phyloP scores from a whole-genome alignment of 2,329 filamentous ascomycete species.

The Alternaria sp. region DNA sequence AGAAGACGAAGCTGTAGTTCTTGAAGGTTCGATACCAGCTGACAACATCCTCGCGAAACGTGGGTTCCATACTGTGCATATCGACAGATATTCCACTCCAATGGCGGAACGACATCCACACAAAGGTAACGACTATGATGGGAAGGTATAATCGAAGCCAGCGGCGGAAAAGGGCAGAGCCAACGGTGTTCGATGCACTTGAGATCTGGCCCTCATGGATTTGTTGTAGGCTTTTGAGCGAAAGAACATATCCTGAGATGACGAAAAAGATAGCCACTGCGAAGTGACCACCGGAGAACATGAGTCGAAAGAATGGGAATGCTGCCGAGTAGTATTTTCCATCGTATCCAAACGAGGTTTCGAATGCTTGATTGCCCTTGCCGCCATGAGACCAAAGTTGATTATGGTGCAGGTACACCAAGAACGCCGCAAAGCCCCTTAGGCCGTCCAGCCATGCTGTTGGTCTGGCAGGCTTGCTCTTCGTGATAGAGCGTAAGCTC shows the following conservation, averaged over 20 bases:
- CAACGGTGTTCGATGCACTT: constrained; percentile 52
- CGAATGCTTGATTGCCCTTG: constrained; percentile 57
- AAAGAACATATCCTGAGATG: constrained; percentile 61
- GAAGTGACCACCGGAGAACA: constrained; percentile 61
- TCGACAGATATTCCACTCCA: constrained; percentile 40
- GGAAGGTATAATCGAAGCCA: constrained; percentile 60
- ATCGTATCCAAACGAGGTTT: constrained; percentile 41
- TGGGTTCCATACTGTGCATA: constrained; percentile 60
- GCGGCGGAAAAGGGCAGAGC: constrained; percentile 58
- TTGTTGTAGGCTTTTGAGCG: constrained; percentile 53
- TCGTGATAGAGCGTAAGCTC: constrained; percentile 24
- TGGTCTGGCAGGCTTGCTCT: constrained; percentile 26
- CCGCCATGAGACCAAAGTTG: constrained; percentile 52
- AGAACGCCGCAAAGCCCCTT: constrained; percentile 69
- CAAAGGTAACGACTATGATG: constrained; percentile 62
- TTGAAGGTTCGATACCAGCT: constrained; percentile 54
- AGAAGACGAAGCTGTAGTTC: constrained; percentile 73
- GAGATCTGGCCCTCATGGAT: constrained; percentile 52
- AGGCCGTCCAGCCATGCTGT: constrained; percentile 64
- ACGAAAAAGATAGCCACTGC: constrained; percentile 63
- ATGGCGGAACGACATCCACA: constrained; percentile 62
- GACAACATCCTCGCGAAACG: constrained; percentile 37
- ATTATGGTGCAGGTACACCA: constrained; percentile 68
- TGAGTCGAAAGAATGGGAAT: constrained; percentile 51
- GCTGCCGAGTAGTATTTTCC: constrained; percentile 39